Evolutionary conservation across 306 rosid genomes (phyloP), one percentile per base, ranked within the genome.

Genomic region (Prunus salicina): DNA sequence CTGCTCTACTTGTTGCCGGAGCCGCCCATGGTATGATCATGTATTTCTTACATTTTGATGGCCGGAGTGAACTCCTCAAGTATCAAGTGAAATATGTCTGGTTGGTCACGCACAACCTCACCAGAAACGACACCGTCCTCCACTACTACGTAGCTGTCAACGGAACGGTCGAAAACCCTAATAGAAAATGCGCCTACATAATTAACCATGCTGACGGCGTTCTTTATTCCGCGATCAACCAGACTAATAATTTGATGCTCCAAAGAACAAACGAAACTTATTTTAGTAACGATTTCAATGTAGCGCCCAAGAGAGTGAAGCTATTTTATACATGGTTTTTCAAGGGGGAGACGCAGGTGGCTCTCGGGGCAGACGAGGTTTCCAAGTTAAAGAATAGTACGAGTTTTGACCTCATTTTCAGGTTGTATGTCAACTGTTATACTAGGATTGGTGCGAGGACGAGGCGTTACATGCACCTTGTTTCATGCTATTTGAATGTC

Each of bases 101-200:
- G 2, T 87, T 90, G 64, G 77, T 86, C 3, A 79, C 72, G 49
- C 84, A 85, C 75, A 75, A 85, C 75, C 71, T 68, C 3, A 24
- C 58, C 80, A 34, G 15, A 69, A 27, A 46, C 50, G n/a, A 46
- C 45, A 56, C 78, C 85, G 41, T 50, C 65, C 49, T 70, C 47
- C 18, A 30, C 4, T 52, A 51, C 74, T 19, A 28, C 47, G 8
- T 52, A 1, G 30, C 5, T 18, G 28, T 52, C 50, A 30, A 52
- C 1, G 6, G 52, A 11, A 30, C 27, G 18, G 27, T 70, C 2
- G 27, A 70, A 70, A 70, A 70, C 49, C 63, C 47, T 28, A 32
- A 43, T 49, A 1, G 12, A 56, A 20, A 2, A 4, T 1, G 32
- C 38, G 22, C 12, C 19, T 72, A 56, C 76, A 1, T 24, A 11